Evolutionary conservation across 192 early-diverging fungal genomes (phyloP).

Genomic region (Entophlyctis luteolus): DNA sequence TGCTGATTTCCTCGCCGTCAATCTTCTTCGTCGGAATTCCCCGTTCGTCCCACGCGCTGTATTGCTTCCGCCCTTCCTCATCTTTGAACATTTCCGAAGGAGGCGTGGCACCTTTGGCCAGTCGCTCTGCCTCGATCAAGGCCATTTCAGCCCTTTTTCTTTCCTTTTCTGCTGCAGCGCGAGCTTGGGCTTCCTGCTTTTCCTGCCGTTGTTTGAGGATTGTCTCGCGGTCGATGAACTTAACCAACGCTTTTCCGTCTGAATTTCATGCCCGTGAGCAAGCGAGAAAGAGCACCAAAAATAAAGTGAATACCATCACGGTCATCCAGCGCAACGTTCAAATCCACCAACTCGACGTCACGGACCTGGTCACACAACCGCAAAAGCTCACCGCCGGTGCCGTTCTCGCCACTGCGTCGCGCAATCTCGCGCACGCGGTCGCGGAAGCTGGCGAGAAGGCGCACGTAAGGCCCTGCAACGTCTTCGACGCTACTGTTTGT

Average conservation of each 20-base stretch:
- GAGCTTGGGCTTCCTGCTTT: conserved; percentile 54
- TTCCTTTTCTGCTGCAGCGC: conserved; percentile 61
- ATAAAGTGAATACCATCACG: conserved; percentile 57
- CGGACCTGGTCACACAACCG: conserved; percentile 80
- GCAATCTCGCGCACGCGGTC: conserved; percentile 81
- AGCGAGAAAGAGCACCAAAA: not conserved
- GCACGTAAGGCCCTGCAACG: conserved; percentile 72
- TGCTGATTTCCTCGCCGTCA: conserved; percentile 78
- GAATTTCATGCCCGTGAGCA: not conserved
- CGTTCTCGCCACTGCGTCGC: conserved; percentile 26
- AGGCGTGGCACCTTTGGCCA: conserved; percentile 73
- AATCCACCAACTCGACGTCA: conserved; percentile 78
- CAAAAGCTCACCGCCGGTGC: conserved; percentile 54
- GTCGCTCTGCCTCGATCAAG: conserved; percentile 62
- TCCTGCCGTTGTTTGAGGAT: conserved; percentile 48
- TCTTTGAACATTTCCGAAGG: conserved; percentile 80
- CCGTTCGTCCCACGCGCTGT: conserved; percentile 72
- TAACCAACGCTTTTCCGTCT: conserved; percentile 88
- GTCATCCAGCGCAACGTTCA: conserved; percentile 92
- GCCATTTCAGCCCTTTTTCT: conserved; percentile 58
- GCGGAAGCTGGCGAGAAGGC: conserved; percentile 79
- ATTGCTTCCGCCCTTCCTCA: conserved; percentile 54
- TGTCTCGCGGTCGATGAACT: conserved; percentile 67
- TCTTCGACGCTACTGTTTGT: conserved; percentile 47
- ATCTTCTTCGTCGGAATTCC: conserved; percentile 85